A percentile compares a stretch with the other conserved stretches of the same genome.
Evolutionary conservation across 805 yeast genomes (phyloP).

Genomic region (Gaillardinia entomophila): DNA sequence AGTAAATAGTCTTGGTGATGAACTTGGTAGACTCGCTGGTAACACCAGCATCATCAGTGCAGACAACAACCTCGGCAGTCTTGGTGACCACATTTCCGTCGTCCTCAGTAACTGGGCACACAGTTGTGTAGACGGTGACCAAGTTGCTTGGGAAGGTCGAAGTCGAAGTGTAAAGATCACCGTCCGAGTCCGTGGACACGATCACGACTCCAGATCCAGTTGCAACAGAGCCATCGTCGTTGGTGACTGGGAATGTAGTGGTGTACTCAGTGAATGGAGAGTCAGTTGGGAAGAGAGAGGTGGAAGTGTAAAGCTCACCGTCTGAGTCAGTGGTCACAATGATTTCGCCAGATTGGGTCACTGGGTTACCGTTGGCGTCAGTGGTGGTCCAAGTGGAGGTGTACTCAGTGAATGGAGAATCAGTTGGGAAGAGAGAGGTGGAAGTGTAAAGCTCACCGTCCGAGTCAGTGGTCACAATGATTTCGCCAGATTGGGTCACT

Average conservation of each 20-base stretch:
- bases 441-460: background rate
- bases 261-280: background rate
- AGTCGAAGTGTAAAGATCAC: background rate
- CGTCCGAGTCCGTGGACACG: background rate
- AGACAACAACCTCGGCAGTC: background rate
- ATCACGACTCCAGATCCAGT: background rate
- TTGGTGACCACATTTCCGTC: background rate
- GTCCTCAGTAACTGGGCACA: background rate
- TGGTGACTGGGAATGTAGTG: background rate
- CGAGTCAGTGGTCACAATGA: background rate
- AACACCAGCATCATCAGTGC: background rate
- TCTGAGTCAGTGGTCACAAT: background rate
- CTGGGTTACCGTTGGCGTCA: background rate
- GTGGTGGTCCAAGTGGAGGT: background rate
- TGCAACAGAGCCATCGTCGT: background rate
- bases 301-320: background rate
- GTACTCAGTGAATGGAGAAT: background rate
- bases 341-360: background rate
- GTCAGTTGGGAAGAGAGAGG: background rate
- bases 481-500: background rate
- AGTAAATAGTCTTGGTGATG: background rate
- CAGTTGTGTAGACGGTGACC: background rate
- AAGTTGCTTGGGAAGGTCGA: background rate
- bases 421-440: background rate
- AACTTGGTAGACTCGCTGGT: background rate